Percentiles rank a stretch among this genome's conserved stretches.
phyloP scores from a whole-genome alignment of 1,284 basidiomycete genomes.

The Marasmius fiardii region DNA sequence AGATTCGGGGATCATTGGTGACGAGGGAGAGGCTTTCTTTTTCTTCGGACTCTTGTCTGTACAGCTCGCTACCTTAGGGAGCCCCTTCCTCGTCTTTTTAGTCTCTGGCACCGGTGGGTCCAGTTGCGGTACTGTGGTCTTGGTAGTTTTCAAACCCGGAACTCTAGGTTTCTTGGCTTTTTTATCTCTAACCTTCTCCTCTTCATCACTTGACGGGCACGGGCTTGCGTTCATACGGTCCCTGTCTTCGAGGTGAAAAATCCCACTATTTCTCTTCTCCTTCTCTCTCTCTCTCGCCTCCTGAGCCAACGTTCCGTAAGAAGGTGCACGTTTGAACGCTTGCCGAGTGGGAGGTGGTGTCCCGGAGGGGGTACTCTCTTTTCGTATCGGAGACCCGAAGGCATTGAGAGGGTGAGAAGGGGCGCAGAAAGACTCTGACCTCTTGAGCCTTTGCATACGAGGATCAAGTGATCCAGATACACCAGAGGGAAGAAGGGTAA shows the following conservation, averaged over 20 bases:
- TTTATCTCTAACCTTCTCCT: constrained; percentile 15
- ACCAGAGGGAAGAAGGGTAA: constrained; percentile 17
- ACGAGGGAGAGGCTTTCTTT: background rate
- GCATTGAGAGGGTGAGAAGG: constrained; percentile 22
- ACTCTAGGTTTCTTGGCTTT: constrained; percentile 10
- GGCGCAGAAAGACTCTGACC: constrained; percentile 37
- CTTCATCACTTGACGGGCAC: constrained; percentile 15
- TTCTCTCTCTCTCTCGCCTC: constrained; percentile 26
- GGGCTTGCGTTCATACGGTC: constrained; percentile 10
- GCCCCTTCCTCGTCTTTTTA: constrained; percentile 19
- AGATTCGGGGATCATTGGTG: background rate
- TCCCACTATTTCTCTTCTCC: constrained; percentile 9
- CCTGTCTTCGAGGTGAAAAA: background rate
- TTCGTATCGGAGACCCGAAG: background rate
- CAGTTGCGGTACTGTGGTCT: background rate
- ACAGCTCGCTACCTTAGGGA: background rate
- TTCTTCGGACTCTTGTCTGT: background rate
- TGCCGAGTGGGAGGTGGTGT: constrained; percentile 19
- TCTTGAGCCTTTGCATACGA: constrained; percentile 38
- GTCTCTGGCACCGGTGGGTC: constrained; percentile 16
- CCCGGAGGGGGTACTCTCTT: constrained; percentile 3
- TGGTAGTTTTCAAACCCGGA: background rate
- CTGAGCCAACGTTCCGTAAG: constrained; percentile 42
- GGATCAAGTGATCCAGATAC: constrained; percentile 29
- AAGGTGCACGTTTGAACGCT: constrained; percentile 45